Conservation (phyloP, 2,329 filamentous ascomycete species). For the Beauveria sp. region DNA sequence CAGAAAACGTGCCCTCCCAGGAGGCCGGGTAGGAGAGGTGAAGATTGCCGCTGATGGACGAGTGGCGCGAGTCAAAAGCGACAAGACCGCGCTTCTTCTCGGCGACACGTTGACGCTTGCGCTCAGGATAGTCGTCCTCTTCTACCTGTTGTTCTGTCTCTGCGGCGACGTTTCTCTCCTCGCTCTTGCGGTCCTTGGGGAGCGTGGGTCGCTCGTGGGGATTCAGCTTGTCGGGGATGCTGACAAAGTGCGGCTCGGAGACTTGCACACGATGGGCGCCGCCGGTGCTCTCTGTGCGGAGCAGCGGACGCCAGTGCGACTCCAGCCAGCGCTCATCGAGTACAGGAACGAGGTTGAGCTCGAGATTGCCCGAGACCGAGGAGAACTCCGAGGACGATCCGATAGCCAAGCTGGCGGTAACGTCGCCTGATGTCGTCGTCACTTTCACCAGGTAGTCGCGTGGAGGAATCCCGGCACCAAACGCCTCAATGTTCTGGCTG, state of each 20-base stretch:
- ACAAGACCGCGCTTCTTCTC: constrained; percentile 20
- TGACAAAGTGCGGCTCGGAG: constrained; percentile 37
- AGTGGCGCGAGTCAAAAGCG: constrained; percentile 34
- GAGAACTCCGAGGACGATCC: constrained; percentile 27
- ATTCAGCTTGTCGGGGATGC: constrained; percentile 14
- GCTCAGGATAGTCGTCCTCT: background rate
- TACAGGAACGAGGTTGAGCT: constrained; percentile 36
- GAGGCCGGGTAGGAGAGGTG: constrained; percentile 36
- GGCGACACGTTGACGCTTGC: background rate
- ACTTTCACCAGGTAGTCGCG: constrained; percentile 41
- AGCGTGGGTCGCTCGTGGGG: constrained; percentile 14
- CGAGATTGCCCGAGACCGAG: constrained; percentile 34
- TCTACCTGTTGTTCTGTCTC: background rate
- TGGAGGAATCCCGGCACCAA: constrained; percentile 27
- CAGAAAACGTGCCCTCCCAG: constrained; percentile 41
- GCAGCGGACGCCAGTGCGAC: constrained; percentile 16
- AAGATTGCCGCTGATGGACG: constrained; percentile 36
- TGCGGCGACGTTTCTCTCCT: background rate
- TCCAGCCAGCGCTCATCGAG: constrained; percentile 23
- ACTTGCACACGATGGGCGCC: constrained; percentile 32
- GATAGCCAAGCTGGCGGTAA: constrained; percentile 35
- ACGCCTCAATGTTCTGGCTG: constrained; percentile 24
- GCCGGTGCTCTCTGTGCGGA: constrained; percentile 38
- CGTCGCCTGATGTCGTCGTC: constrained; percentile 35
- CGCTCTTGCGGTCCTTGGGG: constrained; percentile 11